These are phyloP conservation scores for Bathelium albidoporum DNA, from an alignment of 495 filamentous ascomycete genomes.

Conservation along the genomic window DNA sequence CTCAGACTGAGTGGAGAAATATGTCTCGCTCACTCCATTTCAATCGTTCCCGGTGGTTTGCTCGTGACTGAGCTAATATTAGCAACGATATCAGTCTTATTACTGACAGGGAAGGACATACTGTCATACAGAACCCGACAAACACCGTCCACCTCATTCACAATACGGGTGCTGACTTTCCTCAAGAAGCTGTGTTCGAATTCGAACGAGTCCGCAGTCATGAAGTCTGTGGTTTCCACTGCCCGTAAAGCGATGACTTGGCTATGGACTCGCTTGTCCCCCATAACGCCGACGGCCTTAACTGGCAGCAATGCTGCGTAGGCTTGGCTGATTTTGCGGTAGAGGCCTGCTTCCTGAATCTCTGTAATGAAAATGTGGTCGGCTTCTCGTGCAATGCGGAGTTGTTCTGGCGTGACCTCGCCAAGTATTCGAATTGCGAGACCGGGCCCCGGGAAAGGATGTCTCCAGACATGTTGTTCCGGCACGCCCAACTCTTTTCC, in stretches of 20 bases:
- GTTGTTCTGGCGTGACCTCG: slow-evolving; percentile 69
- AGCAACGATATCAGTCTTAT: slow-evolving; percentile 10
- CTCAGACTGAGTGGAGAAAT: neutral
- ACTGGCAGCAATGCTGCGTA: slow-evolving; percentile 68
- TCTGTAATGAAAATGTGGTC: slow-evolving; percentile 83
- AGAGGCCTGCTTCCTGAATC: slow-evolving; percentile 76
- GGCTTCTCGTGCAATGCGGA: slow-evolving; percentile 71
- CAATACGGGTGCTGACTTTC: slow-evolving; percentile 59
- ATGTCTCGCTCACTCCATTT: slow-evolving; percentile 48
- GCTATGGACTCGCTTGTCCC: slow-evolving; percentile 57
- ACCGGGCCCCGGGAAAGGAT: slow-evolving; percentile 78
- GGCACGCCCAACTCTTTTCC: slow-evolving; percentile 68
- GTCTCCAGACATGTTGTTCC: slow-evolving; percentile 68
- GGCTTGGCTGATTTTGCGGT: slow-evolving; percentile 71
- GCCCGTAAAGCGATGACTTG: slow-evolving; percentile 57
- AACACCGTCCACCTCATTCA: slow-evolving; percentile 75
- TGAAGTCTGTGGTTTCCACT: slow-evolving; percentile 68
- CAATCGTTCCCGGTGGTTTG: slow-evolving; percentile 74
- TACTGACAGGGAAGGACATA: slow-evolving; percentile 17
- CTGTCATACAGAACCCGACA: slow-evolving; percentile 51
- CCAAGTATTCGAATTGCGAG: slow-evolving; percentile 85
- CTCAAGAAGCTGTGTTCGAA: slow-evolving; percentile 58
- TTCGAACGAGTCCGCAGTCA: slow-evolving; percentile 67
- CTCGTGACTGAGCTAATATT: slow-evolving; percentile 43
- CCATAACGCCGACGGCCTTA: slow-evolving; percentile 70